Conservation (phyloP, 2,329 filamentous ascomycete genomes). For the Pseudogymnoascus sp. region DNA sequence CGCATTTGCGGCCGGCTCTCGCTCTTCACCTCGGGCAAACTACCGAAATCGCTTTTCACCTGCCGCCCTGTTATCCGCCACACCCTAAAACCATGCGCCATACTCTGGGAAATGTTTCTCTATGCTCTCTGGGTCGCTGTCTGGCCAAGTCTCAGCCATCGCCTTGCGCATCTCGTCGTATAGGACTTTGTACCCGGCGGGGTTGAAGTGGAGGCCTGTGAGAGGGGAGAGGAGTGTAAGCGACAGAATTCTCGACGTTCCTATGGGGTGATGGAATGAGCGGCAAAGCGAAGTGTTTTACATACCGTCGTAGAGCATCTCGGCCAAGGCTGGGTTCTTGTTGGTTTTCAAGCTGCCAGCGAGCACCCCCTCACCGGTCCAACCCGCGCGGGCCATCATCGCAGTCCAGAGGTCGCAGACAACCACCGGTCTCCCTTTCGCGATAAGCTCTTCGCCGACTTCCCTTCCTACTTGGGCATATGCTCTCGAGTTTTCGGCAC, state of each 20-base stretch:
- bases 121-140: constrained; percentile 7
- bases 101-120: constrained; percentile 3
- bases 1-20: neutral
- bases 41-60: neutral
- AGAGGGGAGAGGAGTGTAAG: constrained; percentile 35
- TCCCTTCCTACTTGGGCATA: constrained; percentile 61
- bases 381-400: constrained; percentile 63
- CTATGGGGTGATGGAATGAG: constrained; percentile 34
- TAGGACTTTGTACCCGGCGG: constrained; percentile 46
- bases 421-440: constrained; percentile 37
- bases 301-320: constrained; percentile 22
- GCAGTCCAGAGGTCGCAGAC: constrained; percentile 75
- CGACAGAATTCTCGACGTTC: constrained; percentile 27
- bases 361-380: constrained; percentile 43
- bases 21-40: neutral
- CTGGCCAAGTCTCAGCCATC: constrained; percentile 39
- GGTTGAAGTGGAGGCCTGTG: constrained; percentile 53
- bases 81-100: neutral
- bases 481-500: constrained; percentile 35
- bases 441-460: constrained; percentile 44
- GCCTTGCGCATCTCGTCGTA: constrained; percentile 42
- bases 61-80: neutral
- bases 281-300: neutral
- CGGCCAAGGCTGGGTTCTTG: neutral
- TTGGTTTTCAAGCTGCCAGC: neutral